Percentiles rank a stretch among this genome's conserved stretches.
Evolutionary conservation across 176 grass and related monocot species (phyloP).

Genomic region (Canna indica): DNA sequence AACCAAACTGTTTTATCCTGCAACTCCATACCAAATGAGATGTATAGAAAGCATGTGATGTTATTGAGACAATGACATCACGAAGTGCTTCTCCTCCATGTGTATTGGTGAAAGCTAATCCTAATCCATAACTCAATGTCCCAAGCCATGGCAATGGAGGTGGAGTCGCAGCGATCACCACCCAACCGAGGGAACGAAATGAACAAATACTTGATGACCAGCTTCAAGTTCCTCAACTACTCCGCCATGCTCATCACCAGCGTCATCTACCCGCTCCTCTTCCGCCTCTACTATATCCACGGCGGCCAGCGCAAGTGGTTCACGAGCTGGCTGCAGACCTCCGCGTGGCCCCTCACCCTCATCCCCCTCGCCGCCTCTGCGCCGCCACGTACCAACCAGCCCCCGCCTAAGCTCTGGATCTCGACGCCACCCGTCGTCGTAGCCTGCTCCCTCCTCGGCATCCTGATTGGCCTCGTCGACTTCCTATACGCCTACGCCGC

Average conservation of each 20-base stretch:
- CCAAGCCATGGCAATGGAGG: slow-evolving; percentile 1
- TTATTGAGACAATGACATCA: too few relatives aligned
- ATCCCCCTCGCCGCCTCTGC: slow-evolving; percentile 31
- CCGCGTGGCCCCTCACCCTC: slow-evolving; percentile 45
- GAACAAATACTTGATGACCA: slow-evolving; percentile 19
- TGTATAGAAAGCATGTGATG: too few relatives aligned
- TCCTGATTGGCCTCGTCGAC: slow-evolving; percentile 48
- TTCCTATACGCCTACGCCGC: slow-evolving; percentile 52
- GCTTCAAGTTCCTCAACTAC: slow-evolving; percentile 47
- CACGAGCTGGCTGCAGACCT: slow-evolving; percentile 53
- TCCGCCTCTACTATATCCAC: slow-evolving; percentile 66
- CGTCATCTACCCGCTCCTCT: slow-evolving; percentile 35
- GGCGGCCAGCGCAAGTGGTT: slow-evolving; percentile 66
- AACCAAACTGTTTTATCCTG: too few relatives aligned
- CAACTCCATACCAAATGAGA: too few relatives aligned
- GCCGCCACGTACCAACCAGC: not conserved
- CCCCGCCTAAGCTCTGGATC: slow-evolving; percentile 19
- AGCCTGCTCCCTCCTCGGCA: slow-evolving; percentile 32
- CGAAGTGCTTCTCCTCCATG: too few relatives aligned
- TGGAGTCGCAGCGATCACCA: not conserved
- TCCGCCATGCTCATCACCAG: slow-evolving; percentile 39
- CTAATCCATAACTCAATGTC: too few relatives aligned
- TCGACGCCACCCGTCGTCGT: slow-evolving; percentile 42
- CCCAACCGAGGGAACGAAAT: not conserved
- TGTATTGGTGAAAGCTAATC: too few relatives aligned